A percentile compares a stretch with the other conserved stretches of the same genome.
Evolutionary conservation across 2,329 filamentous ascomycete species (phyloP).

Genomic region (Aspergillus sp.): DNA sequence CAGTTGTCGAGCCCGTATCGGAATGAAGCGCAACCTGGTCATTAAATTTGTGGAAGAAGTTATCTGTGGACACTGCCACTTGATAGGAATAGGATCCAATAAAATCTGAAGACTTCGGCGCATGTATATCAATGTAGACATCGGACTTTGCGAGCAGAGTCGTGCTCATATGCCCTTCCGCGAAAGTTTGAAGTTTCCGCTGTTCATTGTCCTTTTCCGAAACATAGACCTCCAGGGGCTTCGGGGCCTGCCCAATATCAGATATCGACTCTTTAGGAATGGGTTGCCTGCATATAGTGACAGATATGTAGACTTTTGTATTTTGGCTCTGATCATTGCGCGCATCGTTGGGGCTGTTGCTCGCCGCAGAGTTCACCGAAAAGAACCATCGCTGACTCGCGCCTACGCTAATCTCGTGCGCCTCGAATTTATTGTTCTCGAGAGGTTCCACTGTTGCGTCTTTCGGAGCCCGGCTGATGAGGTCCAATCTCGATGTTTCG

Average conservation of each 20-base stretch:
- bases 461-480: constrained; percentile 59
- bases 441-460: constrained; percentile 44
- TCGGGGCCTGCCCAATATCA: constrained; percentile 50
- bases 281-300: constrained; percentile 84
- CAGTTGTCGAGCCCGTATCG: constrained; percentile 78
- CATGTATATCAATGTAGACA: constrained; percentile 74
- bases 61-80: constrained; percentile 78
- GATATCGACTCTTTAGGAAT: constrained; percentile 48
- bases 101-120: constrained; percentile 65
- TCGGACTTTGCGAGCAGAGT: constrained; percentile 62
- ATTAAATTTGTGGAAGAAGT: constrained; percentile 66
- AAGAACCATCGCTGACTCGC: constrained; percentile 39
- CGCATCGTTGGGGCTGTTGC: constrained; percentile 38
- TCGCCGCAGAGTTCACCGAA: constrained; percentile 52
- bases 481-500: constrained; percentile 34
- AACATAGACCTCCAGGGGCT: constrained; percentile 76
- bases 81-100: constrained; percentile 74
- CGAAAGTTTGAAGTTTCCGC: constrained; percentile 52
- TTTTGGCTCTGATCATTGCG: constrained; percentile 32
- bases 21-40: constrained; percentile 59
- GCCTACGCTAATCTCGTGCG: constrained; percentile 63
- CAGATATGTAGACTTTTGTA: constrained; percentile 69
- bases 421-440: constrained; percentile 64
- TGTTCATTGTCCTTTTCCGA: constrained; percentile 54
- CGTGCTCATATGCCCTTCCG: constrained; percentile 68